These are phyloP conservation scores for Paraglomus brasilianum DNA, from an alignment of 192 early-diverging fungal species.

Conservation along the genomic window DNA sequence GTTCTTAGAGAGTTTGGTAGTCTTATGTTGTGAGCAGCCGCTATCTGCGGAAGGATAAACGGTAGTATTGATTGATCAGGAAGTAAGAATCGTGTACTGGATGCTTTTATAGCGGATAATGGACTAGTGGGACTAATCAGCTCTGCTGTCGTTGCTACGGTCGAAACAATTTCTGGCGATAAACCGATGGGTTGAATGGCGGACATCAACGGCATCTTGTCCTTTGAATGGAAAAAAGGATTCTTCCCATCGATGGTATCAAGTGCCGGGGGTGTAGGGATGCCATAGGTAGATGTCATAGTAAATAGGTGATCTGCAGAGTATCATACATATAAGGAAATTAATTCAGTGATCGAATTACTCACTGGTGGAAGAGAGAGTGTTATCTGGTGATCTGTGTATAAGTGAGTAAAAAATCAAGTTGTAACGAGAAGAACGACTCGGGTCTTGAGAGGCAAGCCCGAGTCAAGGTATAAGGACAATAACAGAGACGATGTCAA, in stretches of 20 bases:
- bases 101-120: neutral
- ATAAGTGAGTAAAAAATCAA: too few species aligned
- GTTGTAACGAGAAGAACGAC: too few species aligned
- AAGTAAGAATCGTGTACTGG: neutral
- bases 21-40: neutral
- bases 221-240: neutral
- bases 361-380: too few species aligned
- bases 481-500: too few species aligned
- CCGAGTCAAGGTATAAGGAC: too few species aligned
- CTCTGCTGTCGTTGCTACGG: neutral
- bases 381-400: too few species aligned
- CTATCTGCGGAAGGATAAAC: neutral
- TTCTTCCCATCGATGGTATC: neutral
- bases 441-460: too few species aligned
- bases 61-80: neutral
- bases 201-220: neutral
- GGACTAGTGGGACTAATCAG: neutral
- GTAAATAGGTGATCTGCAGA: too few species aligned
- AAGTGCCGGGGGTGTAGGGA: conserved; percentile 16
- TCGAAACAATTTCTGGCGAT: neutral
- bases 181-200: neutral
- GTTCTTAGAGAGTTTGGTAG: too few species aligned
- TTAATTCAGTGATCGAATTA: too few species aligned
- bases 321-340: too few species aligned
- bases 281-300: conserved; percentile 5